phyloP scores from a whole-genome alignment of 2,329 filamentous ascomycete species.

The Trichoderma hamatum region DNA sequence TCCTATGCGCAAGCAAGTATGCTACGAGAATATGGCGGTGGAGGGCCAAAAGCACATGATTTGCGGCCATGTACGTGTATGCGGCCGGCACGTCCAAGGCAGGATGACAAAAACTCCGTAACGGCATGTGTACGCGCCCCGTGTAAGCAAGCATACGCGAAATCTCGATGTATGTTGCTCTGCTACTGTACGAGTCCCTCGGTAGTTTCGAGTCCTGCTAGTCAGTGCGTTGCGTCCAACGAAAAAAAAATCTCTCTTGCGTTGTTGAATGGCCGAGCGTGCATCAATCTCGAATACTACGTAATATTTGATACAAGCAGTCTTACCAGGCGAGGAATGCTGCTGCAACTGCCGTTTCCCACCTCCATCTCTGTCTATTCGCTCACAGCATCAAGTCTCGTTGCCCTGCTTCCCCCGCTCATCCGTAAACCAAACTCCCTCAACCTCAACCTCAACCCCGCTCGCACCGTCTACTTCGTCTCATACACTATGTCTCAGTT shows the following conservation, averaged over 20 bases:
- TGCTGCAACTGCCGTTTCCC: background rate
- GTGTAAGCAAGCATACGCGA: background rate
- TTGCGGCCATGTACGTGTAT: background rate
- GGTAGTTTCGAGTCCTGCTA: background rate
- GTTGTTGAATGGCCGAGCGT: background rate
- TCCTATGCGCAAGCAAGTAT: background rate
- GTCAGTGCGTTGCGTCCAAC: background rate
- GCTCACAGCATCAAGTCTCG: background rate
- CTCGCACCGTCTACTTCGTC: background rate
- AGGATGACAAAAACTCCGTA: background rate
- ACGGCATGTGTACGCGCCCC: background rate
- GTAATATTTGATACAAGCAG: background rate
- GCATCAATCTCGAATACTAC: background rate
- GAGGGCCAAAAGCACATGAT: conserved; percentile 9
- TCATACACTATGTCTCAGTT: background rate
- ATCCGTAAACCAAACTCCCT: background rate
- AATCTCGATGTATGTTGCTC: background rate
- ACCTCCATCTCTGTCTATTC: background rate
- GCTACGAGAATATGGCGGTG: background rate
- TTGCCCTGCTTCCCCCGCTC: background rate
- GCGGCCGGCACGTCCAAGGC: too few relatives aligned
- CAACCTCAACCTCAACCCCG: background rate
- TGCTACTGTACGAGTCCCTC: background rate
- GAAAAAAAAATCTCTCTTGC: background rate
- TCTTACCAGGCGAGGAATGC: too few relatives aligned